Conservation (phyloP, 1,284 basidiomycete genomes). For the Boletus semigastroideus region DNA sequence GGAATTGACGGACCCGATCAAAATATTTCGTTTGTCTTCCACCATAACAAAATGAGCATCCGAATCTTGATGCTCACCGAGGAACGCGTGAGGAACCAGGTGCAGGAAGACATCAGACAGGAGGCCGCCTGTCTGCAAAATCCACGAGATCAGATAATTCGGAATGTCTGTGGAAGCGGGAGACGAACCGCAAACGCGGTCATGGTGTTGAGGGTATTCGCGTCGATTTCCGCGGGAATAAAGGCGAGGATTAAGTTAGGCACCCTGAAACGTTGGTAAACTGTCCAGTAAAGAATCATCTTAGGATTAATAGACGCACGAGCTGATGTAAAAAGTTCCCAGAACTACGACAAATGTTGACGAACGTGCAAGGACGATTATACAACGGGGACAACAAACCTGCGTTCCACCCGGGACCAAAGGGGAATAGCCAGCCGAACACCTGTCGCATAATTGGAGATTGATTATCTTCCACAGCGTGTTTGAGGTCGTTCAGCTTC, state of each 20-base stretch:
- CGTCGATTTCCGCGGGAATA: slow-evolving; percentile 82
- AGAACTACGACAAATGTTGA: slow-evolving; percentile 49
- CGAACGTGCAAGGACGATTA: slow-evolving; percentile 21
- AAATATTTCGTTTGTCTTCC: slow-evolving; percentile 86
- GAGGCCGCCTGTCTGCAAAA: slow-evolving; percentile 77
- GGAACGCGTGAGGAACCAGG: slow-evolving; percentile 85
- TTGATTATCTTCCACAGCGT: slow-evolving; percentile 55
- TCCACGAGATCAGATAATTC: slow-evolving; percentile 20
- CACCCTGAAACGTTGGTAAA: slow-evolving; percentile 49
- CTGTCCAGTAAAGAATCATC: slow-evolving; percentile 15
- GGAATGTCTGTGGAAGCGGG: slow-evolving; percentile 14
- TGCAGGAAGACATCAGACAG: slow-evolving; percentile 90
- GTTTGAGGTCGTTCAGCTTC: slow-evolving; percentile 58
- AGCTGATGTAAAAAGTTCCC: slow-evolving; percentile 92
- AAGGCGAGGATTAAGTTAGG: slow-evolving; percentile 91
- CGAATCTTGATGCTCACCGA: slow-evolving; percentile 77
- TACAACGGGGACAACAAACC: slow-evolving; percentile 37
- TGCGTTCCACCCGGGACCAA: slow-evolving; percentile 85
- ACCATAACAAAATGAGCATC: slow-evolving; percentile 76
- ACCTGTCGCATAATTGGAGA: slow-evolving; percentile 75
- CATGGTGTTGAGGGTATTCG: slow-evolving; percentile 86
- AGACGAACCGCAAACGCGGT: slow-evolving; percentile 76
- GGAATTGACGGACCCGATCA: slow-evolving; percentile 64
- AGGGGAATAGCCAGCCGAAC: slow-evolving; percentile 80
- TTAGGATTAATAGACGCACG: slow-evolving; percentile 51